Conservation (phyloP, 805 yeast species). For the Saccharomycopsis oosterbeekiorum region DNA sequence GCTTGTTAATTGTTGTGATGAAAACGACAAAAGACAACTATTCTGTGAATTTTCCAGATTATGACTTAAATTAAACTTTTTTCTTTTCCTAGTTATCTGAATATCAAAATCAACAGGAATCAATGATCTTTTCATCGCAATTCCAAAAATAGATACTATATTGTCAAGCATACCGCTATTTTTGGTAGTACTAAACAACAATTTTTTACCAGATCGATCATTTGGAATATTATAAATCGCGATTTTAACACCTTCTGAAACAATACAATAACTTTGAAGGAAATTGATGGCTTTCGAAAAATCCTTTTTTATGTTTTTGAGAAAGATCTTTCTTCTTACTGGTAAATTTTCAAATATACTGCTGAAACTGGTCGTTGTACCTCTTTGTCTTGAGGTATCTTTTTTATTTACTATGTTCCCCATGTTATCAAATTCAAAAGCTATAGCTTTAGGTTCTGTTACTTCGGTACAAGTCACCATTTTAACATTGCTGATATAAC, state of each 20-base stretch:
- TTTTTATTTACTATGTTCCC: conserved; percentile 40
- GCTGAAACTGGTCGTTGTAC: conserved; percentile 55
- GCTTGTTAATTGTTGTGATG: background rate
- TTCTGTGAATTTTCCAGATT: background rate
- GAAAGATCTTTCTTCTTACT: conserved; percentile 69
- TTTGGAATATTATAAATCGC: conserved; percentile 43
- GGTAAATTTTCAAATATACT: conserved; percentile 64
- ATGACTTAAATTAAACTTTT: background rate
- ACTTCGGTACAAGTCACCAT: conserved; percentile 41
- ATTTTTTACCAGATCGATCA: conserved; percentile 31
- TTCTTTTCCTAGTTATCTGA: background rate
- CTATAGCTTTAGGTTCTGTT: conserved; percentile 47
- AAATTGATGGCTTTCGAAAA: conserved; percentile 56
- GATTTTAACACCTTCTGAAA: conserved; percentile 48
- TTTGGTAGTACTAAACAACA: conserved; percentile 45
- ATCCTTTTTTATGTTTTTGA: conserved; percentile 58
- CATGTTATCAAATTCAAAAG: conserved; percentile 39
- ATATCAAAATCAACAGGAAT: conserved; percentile 37
- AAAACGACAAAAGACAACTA: background rate
- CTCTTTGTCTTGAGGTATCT: conserved; percentile 46
- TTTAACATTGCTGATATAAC: conserved; percentile 40
- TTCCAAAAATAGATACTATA: conserved; percentile 61
- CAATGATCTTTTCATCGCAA: conserved; percentile 51
- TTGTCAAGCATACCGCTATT: conserved; percentile 46
- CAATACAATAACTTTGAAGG: conserved; percentile 60